Evolutionary conservation across 768 basidiomycete species (phyloP), one percentile per base, ranked within the genome.

Genomic region (Suillus subluteus): DNA sequence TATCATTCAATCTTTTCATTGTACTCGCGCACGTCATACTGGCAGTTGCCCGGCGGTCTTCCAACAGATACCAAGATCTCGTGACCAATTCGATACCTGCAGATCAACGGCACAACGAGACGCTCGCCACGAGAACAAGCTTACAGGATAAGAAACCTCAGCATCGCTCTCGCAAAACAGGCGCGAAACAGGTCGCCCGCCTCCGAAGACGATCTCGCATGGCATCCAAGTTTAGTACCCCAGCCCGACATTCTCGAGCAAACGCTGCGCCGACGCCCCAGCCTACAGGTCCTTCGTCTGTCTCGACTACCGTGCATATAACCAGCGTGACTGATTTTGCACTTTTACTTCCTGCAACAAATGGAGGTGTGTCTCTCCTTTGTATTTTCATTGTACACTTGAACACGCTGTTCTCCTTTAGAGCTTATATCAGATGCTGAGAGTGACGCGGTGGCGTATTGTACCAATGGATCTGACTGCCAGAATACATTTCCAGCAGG

Each of bases 371-470:
- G 75, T 62, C 50, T 2, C 16, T 23, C 18, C 23, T 32, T 26
- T 13, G 2, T 9, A 21, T 62, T 16, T 38, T 65, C n/a, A 63
- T 37, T 18, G 26, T 69, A 68, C 18, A 12, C 32, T 21, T 11
- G 35, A 61, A 23, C 43, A 35, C 41, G 62, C 30, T 41, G 37
- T 55, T 26, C 16, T 21, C 13, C 23, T 9, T 21, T 59, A 79
- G 82, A 83, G 64, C 72, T 78, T 68, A 73, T 83, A 12, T 81
- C 81, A 5, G 75, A 78, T 58, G 79, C 81, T 13, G 82, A 83
- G 54, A 65, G 62, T 35, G 80, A 81, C 46, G 80, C 74, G 16
- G 61, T 74, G 26, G 65, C 79, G n/a, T 83, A 72, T 68, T 82
- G 82, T 65, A 78, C 74, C 30, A 73, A 74, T 58, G 70, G 68